phyloP scores from a whole-genome alignment of 1,284 basidiomycete species.

The Microbotryum lychnidis-dioicae region DNA sequence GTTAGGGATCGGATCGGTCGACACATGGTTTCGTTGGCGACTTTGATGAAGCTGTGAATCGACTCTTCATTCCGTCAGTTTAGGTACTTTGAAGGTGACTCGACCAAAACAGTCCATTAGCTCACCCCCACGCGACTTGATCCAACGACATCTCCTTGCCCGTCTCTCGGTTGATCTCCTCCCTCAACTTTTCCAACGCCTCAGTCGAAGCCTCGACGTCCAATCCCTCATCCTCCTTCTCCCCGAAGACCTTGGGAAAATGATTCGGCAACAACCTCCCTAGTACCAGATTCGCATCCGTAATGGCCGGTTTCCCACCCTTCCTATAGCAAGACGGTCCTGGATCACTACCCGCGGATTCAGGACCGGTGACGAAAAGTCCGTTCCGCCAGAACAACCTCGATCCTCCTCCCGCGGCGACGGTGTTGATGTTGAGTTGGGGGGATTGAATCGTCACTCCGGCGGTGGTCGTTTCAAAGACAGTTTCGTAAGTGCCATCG shows the following conservation, averaged over 20 bases:
- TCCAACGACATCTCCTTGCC: conserved; percentile 55
- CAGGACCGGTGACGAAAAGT: conserved; percentile 34
- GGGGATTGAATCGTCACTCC: conserved; percentile 81
- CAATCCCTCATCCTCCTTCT: conserved; percentile 69
- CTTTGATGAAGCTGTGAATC: conserved; percentile 59
- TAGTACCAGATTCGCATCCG: conserved; percentile 75
- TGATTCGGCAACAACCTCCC: conserved; percentile 73
- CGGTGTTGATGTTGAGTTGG: conserved; percentile 58
- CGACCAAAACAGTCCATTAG: conserved; percentile 45
- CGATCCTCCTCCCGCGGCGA: conserved; percentile 76
- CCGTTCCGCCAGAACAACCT: conserved; percentile 72
- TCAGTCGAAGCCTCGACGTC: conserved; percentile 58
- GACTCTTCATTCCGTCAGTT: no score
- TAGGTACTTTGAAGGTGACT: no score
- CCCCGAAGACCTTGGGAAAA: conserved; percentile 61
- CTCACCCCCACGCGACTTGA: conserved; percentile 66
- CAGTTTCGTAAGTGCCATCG: conserved; percentile 73
- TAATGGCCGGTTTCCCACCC: conserved; percentile 73
- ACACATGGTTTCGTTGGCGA: conserved; percentile 44
- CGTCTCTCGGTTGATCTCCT: conserved; percentile 53
- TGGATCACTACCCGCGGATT: conserved; percentile 64
- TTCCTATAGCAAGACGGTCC: conserved; percentile 58
- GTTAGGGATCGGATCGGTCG: conserved; percentile 30
- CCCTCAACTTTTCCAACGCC: conserved; percentile 58
- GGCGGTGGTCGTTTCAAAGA: conserved; percentile 85